phyloP scores from a whole-genome alignment of 768 basidiomycete genomes.

The Amanita thiersii region DNA sequence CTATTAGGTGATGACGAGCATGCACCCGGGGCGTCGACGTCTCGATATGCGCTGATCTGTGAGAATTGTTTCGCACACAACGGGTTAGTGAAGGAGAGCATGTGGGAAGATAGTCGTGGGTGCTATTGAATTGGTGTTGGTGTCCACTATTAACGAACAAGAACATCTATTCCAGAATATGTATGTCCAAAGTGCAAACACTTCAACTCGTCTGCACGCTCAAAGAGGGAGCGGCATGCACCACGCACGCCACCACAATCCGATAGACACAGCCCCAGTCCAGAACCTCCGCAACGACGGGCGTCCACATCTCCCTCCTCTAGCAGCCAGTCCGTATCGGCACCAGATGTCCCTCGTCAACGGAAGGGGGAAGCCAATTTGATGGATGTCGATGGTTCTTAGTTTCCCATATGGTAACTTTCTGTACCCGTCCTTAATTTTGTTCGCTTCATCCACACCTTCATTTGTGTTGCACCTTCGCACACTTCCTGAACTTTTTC shows the following conservation, averaged over 20 bases:
- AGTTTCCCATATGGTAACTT: neutral
- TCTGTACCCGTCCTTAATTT: constrained; percentile 14
- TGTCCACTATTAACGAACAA: constrained; percentile 3
- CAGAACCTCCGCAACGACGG: constrained; percentile 1
- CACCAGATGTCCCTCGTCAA: constrained; percentile 15
- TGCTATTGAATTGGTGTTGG: constrained; percentile 13
- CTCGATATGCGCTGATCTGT: constrained; percentile 80
- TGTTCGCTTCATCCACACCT: constrained; percentile 14
- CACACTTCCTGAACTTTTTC: too few species aligned
- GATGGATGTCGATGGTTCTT: constrained; percentile 23
- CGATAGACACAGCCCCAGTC: constrained; percentile 1
- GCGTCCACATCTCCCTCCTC: constrained; percentile 1
- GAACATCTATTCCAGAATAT: constrained; percentile 48
- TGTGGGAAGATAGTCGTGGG: constrained; percentile 80
- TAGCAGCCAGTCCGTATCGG: constrained; percentile 7
- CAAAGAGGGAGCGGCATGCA: constrained; percentile 21
- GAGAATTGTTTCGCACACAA: constrained; percentile 84
- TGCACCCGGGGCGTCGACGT: constrained; percentile 31
- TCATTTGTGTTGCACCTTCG: too few species aligned
- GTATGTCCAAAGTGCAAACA: constrained; percentile 79
- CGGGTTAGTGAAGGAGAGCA: constrained; percentile 74
- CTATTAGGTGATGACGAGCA: constrained; percentile 74
- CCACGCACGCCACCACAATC: constrained; percentile 7
- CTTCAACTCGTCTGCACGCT: constrained; percentile 55
- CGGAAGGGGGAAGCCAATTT: constrained; percentile 15